These are phyloP conservation scores for Periglandula ipomoeae DNA, from an alignment of 2,329 filamentous ascomycete species.

Conservation along the genomic window DNA sequence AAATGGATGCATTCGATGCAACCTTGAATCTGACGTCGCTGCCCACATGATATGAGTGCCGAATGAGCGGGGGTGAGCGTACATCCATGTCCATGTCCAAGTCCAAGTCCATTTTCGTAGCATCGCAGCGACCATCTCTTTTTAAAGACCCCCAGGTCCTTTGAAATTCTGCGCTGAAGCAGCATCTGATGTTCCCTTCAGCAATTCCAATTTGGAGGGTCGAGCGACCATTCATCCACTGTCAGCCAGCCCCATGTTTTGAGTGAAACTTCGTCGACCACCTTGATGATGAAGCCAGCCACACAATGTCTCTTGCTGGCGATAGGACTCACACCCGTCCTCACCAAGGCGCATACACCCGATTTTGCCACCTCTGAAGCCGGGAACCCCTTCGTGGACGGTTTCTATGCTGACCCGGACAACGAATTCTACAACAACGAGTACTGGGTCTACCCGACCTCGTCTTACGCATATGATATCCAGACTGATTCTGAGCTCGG, in stretches of 20 bases:
- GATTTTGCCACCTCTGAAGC: slow-evolving; percentile 31
- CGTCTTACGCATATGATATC: slow-evolving; percentile 34
- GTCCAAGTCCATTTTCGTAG: too few species aligned
- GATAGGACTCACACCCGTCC: background rate
- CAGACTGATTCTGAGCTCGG: slow-evolving; percentile 27
- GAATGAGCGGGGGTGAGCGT: background rate
- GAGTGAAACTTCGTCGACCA: background rate
- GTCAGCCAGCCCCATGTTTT: background rate
- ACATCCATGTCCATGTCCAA: background rate
- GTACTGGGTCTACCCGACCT: slow-evolving; percentile 41
- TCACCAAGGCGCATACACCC: slow-evolving; percentile 9
- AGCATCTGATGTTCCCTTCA: too few species aligned
- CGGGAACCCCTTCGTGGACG: slow-evolving; percentile 38
- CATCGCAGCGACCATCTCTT: too few species aligned
- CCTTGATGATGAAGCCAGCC: background rate
- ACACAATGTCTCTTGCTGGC: background rate
- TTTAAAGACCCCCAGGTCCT: too few species aligned
- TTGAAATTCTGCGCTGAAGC: too few species aligned
- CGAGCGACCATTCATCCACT: too few species aligned
- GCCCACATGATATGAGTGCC: background rate
- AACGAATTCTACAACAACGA: slow-evolving; percentile 33
- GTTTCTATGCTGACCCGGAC: slow-evolving; percentile 44
- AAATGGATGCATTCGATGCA: background rate
- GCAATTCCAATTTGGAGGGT: too few species aligned
- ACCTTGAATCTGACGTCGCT: background rate